These are phyloP conservation scores for Schoenoplectus tabernaemontani DNA, from an alignment of 202 grass and related monocot genomes.

Conservation along the genomic window DNA sequence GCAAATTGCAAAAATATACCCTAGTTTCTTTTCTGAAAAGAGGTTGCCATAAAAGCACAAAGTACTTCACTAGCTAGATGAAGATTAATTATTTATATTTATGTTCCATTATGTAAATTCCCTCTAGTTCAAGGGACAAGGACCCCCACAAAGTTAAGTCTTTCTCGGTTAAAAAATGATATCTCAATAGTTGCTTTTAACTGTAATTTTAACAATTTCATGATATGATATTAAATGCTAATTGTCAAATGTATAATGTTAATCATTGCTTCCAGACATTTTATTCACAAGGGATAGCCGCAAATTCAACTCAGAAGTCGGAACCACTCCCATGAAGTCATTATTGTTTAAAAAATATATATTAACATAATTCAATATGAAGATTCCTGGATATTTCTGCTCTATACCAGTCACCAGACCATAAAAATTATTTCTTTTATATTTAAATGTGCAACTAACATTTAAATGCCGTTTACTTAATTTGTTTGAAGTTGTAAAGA, in stretches of 20 bases:
- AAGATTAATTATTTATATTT: neutral
- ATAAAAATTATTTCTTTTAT: neutral
- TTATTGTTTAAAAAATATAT: neutral
- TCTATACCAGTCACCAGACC: neutral
- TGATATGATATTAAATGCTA: neutral
- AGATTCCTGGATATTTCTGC: neutral
- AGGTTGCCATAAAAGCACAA: neutral
- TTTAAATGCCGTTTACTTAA: neutral
- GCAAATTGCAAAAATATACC: neutral
- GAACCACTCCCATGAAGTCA: neutral
- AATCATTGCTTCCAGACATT: neutral
- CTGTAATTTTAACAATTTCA: neutral
- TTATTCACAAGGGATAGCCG: neutral
- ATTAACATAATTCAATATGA: neutral
- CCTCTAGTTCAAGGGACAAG: neutral
- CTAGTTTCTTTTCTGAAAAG: neutral
- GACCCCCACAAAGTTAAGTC: neutral
- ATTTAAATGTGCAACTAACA: neutral
- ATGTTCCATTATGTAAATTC: neutral
- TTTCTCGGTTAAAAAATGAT: neutral
- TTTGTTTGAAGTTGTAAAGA: neutral
- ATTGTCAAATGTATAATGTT: neutral
- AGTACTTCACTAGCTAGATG: slow-evolving; percentile 12
- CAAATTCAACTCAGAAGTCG: no score
- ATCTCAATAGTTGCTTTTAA: neutral